Base-by-base conservation (phyloP, 2,329 filamentous ascomycete species). In the Scedosporium dehoogii region DNA sequence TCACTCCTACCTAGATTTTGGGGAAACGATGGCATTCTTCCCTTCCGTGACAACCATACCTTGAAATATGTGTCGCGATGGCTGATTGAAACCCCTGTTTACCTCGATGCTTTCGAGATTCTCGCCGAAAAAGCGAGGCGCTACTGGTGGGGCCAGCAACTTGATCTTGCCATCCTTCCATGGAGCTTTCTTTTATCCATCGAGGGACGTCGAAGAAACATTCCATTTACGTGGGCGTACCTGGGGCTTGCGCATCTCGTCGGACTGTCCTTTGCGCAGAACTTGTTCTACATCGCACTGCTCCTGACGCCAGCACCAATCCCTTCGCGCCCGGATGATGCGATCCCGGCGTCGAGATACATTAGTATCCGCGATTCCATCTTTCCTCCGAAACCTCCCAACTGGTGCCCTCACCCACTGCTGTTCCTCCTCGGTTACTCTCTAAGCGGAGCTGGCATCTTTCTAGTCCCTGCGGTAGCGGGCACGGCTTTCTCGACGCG, bases 131-230 rank as follows among this genome's bases (percentile, higher is more conserved):
- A 78, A 59, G 75, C 79, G 3, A 78, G 81, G 58, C 79, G 83
- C 16, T 81, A 85, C 68, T 84, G 84, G 79, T 87, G 85, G 81
- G 83, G 80, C 6, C 82, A 83, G 64, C 85, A 88, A 72, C 75
- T 83, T 53, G 82, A 85, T 63, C 73, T 83, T 12, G 80, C 78
- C 29, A 75, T 79, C 12, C 73, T 82, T 33, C 77, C 82, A 1
- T 85, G 81, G 76, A 81, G 79, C 61, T 72, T 83, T 55, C 80
- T 86, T 64, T 73, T 87, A 33, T 81, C 83, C 2, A 75, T 85
- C 46, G 81, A 86, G 71, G 85, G 85, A 67, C 78, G 79, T 55
- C 76, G 83, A 65, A 80, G 84, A 62, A 79, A 79, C 18, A 80
- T 88, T 10, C 78, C 81, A 0, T 73, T 79, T 60, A 72, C 83